Evolutionary conservation across 2,329 filamentous ascomycete species (phyloP), one percentile per base, ranked within the genome.

Genomic region (Alternaria postmessia): DNA sequence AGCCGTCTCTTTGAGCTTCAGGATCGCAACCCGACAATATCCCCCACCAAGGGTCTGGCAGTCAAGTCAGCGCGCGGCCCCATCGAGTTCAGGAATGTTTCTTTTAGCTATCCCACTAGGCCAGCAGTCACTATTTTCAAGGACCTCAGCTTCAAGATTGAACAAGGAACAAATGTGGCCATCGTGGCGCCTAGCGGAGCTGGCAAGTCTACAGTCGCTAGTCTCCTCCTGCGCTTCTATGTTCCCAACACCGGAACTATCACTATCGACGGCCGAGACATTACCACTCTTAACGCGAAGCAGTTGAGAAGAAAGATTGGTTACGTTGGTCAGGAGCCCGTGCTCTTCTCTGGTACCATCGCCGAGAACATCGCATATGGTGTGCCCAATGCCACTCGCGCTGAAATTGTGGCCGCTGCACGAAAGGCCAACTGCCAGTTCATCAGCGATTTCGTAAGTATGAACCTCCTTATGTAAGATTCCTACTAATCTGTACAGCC

Each of bases 151-250:
- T 99, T 99, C 73, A 91, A 91, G 70, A 97, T 99, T 55, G 92
- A 94, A 0, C 91, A 94, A 43, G 95, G 95, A 30, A 94, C 89
- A 64, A 98, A 98, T 73, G 93, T 99, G 24, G 96, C 94, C 54
- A 94, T 99, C 66, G 96, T 99, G 53, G 95, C 95, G 1, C 94
- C 95, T 3, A 97, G 93, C 20, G 95, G 95, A 61, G 95, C 95
- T 62, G 95, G 95, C 62, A 99, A 99, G 81, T 96, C 92, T 1
- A 99, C 95, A 0, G 95, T 99, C 34, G 93, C 93, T 3, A 93
- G 92, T n/a, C 83, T 99, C 24, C 82, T 99, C 6, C 84, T 98
- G 47, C 88, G 95, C 43, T 99, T 99, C 80, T 99, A 99, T 77
- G 89, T 89, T 46, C 92, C 94, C 3, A 94, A 87, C 0, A 79